phyloP scores from a whole-genome alignment of 2,329 filamentous ascomycete species.

The Triangularia setosa region DNA sequence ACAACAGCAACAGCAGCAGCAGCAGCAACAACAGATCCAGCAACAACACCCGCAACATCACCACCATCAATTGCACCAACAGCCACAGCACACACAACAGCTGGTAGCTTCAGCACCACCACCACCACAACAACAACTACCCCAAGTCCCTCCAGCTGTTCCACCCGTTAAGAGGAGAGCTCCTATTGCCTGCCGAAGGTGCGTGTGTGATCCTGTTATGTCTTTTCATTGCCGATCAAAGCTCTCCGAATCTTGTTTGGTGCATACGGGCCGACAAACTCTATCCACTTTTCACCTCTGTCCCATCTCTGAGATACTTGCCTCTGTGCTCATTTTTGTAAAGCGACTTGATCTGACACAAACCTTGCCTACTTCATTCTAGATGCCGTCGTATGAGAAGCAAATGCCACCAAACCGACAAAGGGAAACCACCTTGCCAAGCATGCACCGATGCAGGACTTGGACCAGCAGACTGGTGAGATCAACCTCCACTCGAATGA shows the following conservation, averaged over 20 bases:
- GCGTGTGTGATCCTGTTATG: constrained; percentile 23
- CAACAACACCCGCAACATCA: not conserved
- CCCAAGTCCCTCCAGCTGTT: not conserved
- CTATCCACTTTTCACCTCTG: not conserved
- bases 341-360: constrained; percentile 5
- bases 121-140: constrained; percentile 3
- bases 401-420: constrained; percentile 49
- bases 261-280: not conserved
- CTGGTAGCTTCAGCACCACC: not conserved
- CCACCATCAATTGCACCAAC: constrained; percentile 7
- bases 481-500: not conserved
- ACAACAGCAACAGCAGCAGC: not conserved
- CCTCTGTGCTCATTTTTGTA: constrained; percentile 1
- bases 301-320: not conserved
- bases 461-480: constrained; percentile 47
- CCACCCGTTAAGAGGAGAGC: constrained; percentile 43
- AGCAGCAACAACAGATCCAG: not conserved
- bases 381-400: constrained; percentile 55
- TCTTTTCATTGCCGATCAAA: not conserved
- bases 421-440: constrained; percentile 46
- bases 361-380: not conserved
- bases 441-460: constrained; percentile 50
- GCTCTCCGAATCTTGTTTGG: not conserved
- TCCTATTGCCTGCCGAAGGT: constrained; percentile 52
- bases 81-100: not conserved